These are phyloP conservation scores for Aspergillus panamensis DNA, from an alignment of 495 filamentous ascomycete species.

Conservation along the genomic window DNA sequence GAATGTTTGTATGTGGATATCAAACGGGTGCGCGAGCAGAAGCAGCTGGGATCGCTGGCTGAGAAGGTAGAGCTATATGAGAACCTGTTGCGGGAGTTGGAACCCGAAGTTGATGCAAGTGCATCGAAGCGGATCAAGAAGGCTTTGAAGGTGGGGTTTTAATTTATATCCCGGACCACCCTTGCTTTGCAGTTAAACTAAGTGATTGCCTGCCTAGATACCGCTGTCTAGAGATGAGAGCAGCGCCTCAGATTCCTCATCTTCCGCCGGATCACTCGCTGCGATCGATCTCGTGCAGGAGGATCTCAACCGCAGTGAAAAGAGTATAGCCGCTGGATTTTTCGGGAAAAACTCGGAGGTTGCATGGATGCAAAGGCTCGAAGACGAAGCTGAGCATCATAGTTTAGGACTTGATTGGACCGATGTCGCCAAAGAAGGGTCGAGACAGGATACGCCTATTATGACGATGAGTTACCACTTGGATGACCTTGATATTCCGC, in stretches of 20 bases:
- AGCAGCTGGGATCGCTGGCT: conserved; percentile 37
- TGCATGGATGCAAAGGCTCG: conserved; percentile 53
- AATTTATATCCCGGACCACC: too few relatives aligned
- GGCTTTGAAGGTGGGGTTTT: conserved; percentile 29
- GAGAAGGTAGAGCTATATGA: conserved; percentile 47
- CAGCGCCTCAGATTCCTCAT: conserved; percentile 25
- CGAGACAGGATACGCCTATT: conserved; percentile 23
- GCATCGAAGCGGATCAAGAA: conserved; percentile 36
- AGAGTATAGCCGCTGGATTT: conserved; percentile 51
- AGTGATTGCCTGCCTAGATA: conserved; percentile 1
- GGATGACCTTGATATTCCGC: conserved; percentile 49
- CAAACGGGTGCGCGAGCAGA: conserved; percentile 57
- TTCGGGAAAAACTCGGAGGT: conserved; percentile 63
- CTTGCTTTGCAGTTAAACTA: neutral
- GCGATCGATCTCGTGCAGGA: conserved; percentile 56
- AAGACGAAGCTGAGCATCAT: conserved; percentile 24
- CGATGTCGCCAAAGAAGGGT: neutral
- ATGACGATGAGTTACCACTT: conserved; percentile 52
- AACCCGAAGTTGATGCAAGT: conserved; percentile 27
- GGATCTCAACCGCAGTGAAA: conserved; percentile 53
- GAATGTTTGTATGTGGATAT: conserved; percentile 52
- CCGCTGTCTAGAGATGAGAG: conserved; percentile 9
- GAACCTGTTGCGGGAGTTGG: conserved; percentile 37
- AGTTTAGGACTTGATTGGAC: neutral
- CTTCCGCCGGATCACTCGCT: conserved; percentile 54